These are phyloP conservation scores for Citrus medica DNA, from an alignment of 345 rosid species.

Conservation along the genomic window DNA sequence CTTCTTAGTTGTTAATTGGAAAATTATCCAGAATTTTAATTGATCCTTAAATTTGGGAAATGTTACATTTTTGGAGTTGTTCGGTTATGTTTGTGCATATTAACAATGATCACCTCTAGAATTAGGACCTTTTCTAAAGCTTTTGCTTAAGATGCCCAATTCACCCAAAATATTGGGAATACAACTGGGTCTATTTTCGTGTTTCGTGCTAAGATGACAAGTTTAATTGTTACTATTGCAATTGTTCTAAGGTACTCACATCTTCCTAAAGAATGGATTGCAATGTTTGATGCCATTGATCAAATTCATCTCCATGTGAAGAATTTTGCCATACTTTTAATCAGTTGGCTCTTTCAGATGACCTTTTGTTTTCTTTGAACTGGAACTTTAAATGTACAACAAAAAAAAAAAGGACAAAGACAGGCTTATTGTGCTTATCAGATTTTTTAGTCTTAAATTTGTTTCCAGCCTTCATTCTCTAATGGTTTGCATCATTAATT, in stretches of 20 bases:
- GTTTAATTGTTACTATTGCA: background rate
- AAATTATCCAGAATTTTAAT: background rate
- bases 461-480: background rate
- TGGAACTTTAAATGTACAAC: background rate
- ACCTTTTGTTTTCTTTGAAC: background rate
- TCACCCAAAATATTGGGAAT: background rate
- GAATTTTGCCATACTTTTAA: background rate
- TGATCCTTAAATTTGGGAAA: background rate
- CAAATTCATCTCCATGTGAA: background rate
- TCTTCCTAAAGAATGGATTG: background rate
- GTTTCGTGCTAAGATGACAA: background rate
- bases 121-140: background rate
- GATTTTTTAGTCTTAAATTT: background rate
- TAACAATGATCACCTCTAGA: background rate
- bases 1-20: background rate
- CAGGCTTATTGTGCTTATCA: background rate
- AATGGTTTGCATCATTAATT: background rate
- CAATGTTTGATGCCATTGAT: background rate
- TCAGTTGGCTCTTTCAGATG: background rate
- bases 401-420: background rate
- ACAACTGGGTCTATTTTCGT: background rate
- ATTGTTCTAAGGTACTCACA: background rate
- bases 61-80: background rate
- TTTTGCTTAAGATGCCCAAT: background rate
- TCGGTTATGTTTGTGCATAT: constrained; percentile 2